Base-by-base conservation (phyloP, 306 rosid species). In the Quercus agrifolia region DNA sequence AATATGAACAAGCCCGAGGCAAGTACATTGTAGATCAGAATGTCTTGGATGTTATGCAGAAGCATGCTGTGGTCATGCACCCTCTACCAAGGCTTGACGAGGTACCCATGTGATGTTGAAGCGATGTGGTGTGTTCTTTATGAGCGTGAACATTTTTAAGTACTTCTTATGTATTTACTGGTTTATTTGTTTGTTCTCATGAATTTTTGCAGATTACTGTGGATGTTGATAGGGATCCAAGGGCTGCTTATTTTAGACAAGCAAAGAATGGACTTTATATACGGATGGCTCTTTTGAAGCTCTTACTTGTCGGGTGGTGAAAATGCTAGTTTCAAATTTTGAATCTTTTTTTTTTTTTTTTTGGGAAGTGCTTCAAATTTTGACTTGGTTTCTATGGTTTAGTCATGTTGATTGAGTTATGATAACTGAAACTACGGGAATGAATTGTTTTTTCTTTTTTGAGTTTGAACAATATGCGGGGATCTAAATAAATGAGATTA, bases 21-120 rank as follows among this genome's bases (percentile, higher is more conserved):
- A 94, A 94, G 91, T 94, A 89, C 71, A 92, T 92, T 77, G 96
- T 92, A 77, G 93, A 88, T 74, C 74, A 59, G 64, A 82, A 76
- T 57, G 91, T 90, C 81, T 85, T 92, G 78, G 76, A 83, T 69
- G 93, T 82, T 82, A 88, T 90, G 97, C 92, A 80, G 84, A 87
- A 79, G 74, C 93, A 94, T 74, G 94, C 93, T 33, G 94, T 94
- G 75, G 88, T 94, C 71, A 88, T 91, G 98, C 98, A 92, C 76
- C 97, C 97, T 81, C 91, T 93, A 67, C 98, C 98, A n/a, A 88
- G 98, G 86, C 97, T 94, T 54, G 98, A 94, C 64, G 98, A 92
- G 83, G 98, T 89, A 89, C 84, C 84, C 54, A 56, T 38, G 25
- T 77, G 64, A 74, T 64, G 55, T 49, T 19, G n/a, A 70, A 76